These are phyloP conservation scores for Asparagopsis taxiformis DNA, from an alignment of 31 red algal species.

Conservation along the genomic window DNA sequence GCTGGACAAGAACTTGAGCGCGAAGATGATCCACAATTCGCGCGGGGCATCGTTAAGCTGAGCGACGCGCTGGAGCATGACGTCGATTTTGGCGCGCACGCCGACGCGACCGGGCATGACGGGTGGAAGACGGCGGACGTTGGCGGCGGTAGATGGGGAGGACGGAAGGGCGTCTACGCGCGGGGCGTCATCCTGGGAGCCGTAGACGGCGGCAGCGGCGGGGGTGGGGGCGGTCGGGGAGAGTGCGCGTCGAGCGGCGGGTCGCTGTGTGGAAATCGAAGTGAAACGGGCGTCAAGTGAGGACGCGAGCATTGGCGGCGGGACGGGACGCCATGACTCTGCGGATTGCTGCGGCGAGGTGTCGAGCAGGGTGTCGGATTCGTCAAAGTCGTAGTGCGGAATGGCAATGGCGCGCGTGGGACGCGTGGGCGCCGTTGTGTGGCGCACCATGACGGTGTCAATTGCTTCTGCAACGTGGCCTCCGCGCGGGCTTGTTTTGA, in stretches of 20 bases:
- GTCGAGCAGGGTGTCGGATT: background rate
- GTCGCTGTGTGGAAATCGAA: no score
- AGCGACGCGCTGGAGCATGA: conserved; percentile 25
- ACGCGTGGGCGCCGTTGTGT: conserved; percentile 3
- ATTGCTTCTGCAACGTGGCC: conserved; percentile 48
- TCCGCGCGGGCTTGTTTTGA: background rate
- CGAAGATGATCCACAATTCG: conserved; percentile 89
- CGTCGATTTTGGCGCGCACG: conserved; percentile 31
- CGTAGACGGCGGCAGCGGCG: conserved; percentile 4
- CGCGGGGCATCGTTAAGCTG: conserved; percentile 64
- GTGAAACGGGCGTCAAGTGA: conserved; percentile 56
- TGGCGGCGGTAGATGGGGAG: background rate
- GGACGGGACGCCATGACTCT: conserved; percentile 68
- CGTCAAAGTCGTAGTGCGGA: conserved; percentile 12
- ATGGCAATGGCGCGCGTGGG: conserved; percentile 28
- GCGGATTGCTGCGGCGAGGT: conserved; percentile 7
- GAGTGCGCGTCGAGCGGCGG: background rate
- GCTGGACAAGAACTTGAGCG: conserved; percentile 83
- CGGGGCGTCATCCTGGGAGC: background rate
- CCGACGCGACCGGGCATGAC: background rate
- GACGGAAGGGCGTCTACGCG: background rate
- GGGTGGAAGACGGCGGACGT: background rate
- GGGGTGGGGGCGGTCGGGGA: background rate
- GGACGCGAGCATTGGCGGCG: conserved; percentile 71
- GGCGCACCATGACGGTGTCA: no score